phyloP scores from a whole-genome alignment of 768 basidiomycete species.

The Glaciozyma martinii region DNA sequence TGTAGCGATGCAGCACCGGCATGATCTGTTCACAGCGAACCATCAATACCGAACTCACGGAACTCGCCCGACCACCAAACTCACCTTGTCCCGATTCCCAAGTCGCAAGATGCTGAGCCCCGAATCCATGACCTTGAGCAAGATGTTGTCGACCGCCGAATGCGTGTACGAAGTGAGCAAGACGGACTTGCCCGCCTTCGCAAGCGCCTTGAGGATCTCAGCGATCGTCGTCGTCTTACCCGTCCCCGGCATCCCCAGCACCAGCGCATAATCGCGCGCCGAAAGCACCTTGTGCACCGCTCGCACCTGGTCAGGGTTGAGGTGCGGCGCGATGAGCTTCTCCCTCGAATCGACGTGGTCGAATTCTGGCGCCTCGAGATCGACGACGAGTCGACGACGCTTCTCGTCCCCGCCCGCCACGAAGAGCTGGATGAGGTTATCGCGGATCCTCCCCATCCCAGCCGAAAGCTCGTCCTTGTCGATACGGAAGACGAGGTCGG shows the following conservation, averaged over 20 bases:
- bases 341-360: constrained; percentile 31
- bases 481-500: constrained; percentile 57
- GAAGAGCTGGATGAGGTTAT: constrained; percentile 83
- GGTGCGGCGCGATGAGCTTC: constrained; percentile 39
- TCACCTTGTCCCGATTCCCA: constrained; percentile 81
- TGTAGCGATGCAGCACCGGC: constrained; percentile 64
- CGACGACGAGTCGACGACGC: constrained; percentile 68
- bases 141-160: constrained; percentile 94
- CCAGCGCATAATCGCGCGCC: constrained; percentile 80
- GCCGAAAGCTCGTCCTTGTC: constrained; percentile 87
- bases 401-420: constrained; percentile 61
- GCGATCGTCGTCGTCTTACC: constrained; percentile 95
- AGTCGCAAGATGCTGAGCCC: constrained; percentile 71
- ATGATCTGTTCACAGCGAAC: constrained; percentile 53
- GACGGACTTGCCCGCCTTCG: constrained; percentile 73
- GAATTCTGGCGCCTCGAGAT: constrained; percentile 63
- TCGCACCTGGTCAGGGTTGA: constrained; percentile 63
- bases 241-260: constrained; percentile 97
- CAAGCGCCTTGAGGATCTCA: constrained; percentile 69
- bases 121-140: constrained; percentile 61
- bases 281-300: constrained; percentile 67
- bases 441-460: constrained; percentile 78
- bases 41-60: background rate
- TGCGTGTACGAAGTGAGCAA: constrained; percentile 90
- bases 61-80: constrained; percentile 10